Evolutionary conservation across 345 rosid genomes (phyloP), one percentile per base, ranked within the genome.

Genomic region (Salix koriyanagi): DNA sequence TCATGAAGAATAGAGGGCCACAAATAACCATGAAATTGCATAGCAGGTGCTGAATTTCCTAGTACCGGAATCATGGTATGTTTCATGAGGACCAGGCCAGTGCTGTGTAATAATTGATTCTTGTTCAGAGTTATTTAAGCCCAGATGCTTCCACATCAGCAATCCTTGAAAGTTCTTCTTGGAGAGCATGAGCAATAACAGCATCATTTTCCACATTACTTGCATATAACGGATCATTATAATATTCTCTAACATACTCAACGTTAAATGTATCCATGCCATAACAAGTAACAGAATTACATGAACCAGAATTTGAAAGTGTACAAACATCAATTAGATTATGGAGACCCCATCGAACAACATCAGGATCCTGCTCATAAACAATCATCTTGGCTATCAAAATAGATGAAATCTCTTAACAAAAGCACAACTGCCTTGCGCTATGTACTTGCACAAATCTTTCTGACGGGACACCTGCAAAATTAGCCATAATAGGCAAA

Each of bases 271-370:
- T 69, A 75, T 84, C 88, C 11, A 83, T 76, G 30, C 82, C 93
- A 81, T 78, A 89, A 67, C 21, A 85, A 7, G 93, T 90, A 39
- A 90, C 83, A 70, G 88, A 84, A 72, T 68, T 56, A 58, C 78
- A 77, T 32, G 89, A 83, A 66, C 94, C 93, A 42, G 88, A 80
- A 83, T 82, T 87, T 18, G 91, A 75, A 80, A 86, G 82, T 26
- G 89, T 46, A 76, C 91, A 91, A 75, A 86, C 88, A 76, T 88
- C 89, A 7, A 94, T 37, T 18, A 82, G 81, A 50, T 80, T 87
- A 72, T 89, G 83, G 36, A 93, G 94, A 82, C 92, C 93, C 98
- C 99, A 95, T 4, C 93, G 87, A 80, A 85, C 76, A 79, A 84
- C 89, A 85, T 95, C 97, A 36, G 92, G 91, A 85, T 94, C 96